These are phyloP conservation scores for Talaromyces borbonicus DNA, from an alignment of 495 filamentous ascomycete species.

Conservation along the genomic window DNA sequence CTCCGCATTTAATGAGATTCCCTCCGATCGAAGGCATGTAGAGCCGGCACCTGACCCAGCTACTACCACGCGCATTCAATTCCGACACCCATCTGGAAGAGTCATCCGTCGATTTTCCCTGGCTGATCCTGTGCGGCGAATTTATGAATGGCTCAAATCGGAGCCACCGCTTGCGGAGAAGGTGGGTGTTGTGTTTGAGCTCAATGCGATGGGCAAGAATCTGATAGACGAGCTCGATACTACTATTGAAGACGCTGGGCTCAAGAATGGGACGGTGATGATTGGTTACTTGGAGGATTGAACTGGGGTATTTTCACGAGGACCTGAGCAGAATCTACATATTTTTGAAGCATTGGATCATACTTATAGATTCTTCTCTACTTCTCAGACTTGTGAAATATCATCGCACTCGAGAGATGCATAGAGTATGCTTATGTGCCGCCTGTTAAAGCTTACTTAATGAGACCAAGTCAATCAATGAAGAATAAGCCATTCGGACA, in stretches of 20 bases:
- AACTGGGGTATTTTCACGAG: background rate
- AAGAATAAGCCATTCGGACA: no score
- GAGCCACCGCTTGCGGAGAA: constrained; percentile 61
- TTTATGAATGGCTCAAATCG: constrained; percentile 96
- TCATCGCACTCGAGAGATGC: no score
- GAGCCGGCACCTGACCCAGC: constrained; percentile 63
- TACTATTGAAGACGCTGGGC: constrained; percentile 70
- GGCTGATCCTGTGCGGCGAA: constrained; percentile 67
- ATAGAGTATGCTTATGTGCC: no score
- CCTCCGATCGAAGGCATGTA: constrained; percentile 57
- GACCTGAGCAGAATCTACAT: constrained; percentile 3
- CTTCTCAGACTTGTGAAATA: background rate
- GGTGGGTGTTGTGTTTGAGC: constrained; percentile 69
- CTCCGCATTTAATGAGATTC: constrained; percentile 57
- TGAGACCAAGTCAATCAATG: no score
- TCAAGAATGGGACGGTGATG: constrained; percentile 89
- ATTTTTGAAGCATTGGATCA: constrained; percentile 5
- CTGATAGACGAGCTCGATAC: constrained; percentile 62
- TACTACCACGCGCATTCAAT: constrained; percentile 79
- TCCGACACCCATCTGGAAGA: constrained; percentile 70
- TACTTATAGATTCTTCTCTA: background rate
- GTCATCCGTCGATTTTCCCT: constrained; percentile 73
- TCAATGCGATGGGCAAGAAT: constrained; percentile 72
- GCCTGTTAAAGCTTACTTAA: no score
- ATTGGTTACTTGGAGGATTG: constrained; percentile 72